A percentile compares a stretch with the other conserved stretches of the same genome.
Evolutionary conservation across 768 basidiomycete genomes (phyloP).

Genomic region (Phaeotremella skinneri): DNA sequence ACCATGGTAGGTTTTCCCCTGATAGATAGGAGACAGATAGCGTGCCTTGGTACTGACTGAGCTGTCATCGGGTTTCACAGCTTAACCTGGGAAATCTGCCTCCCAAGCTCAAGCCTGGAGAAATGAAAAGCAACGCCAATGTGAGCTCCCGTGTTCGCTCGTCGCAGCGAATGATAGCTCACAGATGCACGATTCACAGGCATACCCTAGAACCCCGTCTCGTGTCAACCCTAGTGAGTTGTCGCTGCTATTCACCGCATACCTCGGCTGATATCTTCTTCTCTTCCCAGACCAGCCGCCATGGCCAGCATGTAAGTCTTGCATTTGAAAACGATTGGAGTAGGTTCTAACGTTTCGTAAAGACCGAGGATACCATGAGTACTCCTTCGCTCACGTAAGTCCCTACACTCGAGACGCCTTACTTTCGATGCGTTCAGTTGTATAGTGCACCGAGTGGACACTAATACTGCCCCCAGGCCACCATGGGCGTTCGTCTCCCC

Average conservation of each 20-base stretch:
- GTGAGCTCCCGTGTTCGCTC: conserved; percentile 18
- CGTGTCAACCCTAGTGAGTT: conserved; percentile 52
- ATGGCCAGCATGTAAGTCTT: conserved; percentile 53
- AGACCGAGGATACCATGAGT: conserved; percentile 55
- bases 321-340: neutral
- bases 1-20: conserved; percentile 33
- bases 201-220: conserved; percentile 53
- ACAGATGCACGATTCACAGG: no score
- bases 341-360: conserved; percentile 5
- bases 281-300: conserved; percentile 53
- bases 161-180: neutral
- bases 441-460: no score
- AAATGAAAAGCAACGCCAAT: conserved; percentile 44
- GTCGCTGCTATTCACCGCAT: neutral
- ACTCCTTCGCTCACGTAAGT: conserved; percentile 51
- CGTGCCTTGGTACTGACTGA: neutral
- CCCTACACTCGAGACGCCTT: neutral
- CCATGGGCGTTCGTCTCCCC: conserved; percentile 92
- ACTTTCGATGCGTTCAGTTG: no score
- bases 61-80: conserved; percentile 13
- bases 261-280: conserved; percentile 17
- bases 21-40: neutral
- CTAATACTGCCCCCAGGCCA: conserved; percentile 58
- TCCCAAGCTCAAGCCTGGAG: conserved; percentile 51
- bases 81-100: conserved; percentile 53